phyloP scores from a whole-genome alignment of 148 eudicot genomes.

The Simmondsia chinensis region DNA sequence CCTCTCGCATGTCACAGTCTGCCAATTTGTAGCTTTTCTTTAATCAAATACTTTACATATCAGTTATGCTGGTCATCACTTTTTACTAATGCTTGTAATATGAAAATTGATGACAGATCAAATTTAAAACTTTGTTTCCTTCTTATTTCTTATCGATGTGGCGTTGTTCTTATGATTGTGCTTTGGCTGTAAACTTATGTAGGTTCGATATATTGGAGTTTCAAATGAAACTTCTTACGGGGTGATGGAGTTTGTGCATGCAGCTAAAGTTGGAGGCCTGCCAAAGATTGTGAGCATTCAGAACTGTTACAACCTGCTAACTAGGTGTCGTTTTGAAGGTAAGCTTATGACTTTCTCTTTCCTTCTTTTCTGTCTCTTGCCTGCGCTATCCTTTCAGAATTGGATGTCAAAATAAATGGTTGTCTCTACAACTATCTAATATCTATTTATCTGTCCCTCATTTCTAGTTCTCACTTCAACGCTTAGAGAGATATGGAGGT shows the following conservation, averaged over 20 bases:
- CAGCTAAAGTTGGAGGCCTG: constrained; percentile 78
- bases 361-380: not conserved
- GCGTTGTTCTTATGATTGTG: too few species aligned
- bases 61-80: too few species aligned
- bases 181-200: constrained; percentile 13
- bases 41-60: too few species aligned
- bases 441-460: not conserved
- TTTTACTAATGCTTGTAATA: too few species aligned
- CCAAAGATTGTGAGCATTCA: constrained; percentile 94
- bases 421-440: too few species aligned
- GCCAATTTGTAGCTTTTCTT: too few species aligned
- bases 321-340: constrained; percentile 81
- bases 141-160: too few species aligned
- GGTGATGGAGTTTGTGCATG: constrained; percentile 95
- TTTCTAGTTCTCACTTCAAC: too few species aligned
- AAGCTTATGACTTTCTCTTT: constrained; percentile 13
- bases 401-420: not conserved
- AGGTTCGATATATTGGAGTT: constrained; percentile 93
- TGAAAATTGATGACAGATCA: too few species aligned
- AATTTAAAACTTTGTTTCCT: too few species aligned
- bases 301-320: constrained; percentile 69
- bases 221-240: constrained; percentile 97
- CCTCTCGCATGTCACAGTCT: too few species aligned
- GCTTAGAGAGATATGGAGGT: too few species aligned
- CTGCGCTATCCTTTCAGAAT: not conserved